Conservation (phyloP, 2,329 filamentous ascomycete genomes). For the Colletotrichum camelliae region DNA sequence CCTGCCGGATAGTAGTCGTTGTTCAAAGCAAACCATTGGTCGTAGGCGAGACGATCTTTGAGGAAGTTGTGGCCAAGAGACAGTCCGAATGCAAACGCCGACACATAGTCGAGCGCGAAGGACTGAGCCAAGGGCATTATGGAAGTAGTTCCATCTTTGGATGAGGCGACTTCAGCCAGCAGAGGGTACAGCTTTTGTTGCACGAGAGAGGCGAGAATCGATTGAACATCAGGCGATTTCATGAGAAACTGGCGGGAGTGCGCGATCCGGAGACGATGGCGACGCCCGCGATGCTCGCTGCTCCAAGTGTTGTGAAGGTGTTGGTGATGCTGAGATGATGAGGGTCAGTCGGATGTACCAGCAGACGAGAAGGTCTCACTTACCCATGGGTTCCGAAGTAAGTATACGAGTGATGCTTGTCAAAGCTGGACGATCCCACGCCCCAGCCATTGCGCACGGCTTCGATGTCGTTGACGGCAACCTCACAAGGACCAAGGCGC, state of each 20-base stretch:
- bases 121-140: background rate
- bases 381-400: background rate
- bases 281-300: background rate
- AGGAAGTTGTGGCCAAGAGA: background rate
- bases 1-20: background rate
- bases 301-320: background rate
- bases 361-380: accelerated
- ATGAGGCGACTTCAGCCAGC: background rate
- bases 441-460: background rate
- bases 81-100: background rate
- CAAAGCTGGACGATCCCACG: background rate
- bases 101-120: background rate
- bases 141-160: background rate
- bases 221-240: background rate
- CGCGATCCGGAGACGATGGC: background rate
- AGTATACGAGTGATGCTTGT: background rate
- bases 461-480: background rate
- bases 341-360: background rate
- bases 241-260: background rate
- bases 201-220: background rate
- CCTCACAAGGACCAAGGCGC: background rate
- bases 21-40: background rate
- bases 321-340: background rate
- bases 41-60: background rate
- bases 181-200: background rate